Percentiles rank a stretch among this genome's conserved stretches.
These are phyloP conservation scores for Naganishia onofrii DNA, from an alignment of 768 basidiomycete genomes.

Conservation along the genomic window DNA sequence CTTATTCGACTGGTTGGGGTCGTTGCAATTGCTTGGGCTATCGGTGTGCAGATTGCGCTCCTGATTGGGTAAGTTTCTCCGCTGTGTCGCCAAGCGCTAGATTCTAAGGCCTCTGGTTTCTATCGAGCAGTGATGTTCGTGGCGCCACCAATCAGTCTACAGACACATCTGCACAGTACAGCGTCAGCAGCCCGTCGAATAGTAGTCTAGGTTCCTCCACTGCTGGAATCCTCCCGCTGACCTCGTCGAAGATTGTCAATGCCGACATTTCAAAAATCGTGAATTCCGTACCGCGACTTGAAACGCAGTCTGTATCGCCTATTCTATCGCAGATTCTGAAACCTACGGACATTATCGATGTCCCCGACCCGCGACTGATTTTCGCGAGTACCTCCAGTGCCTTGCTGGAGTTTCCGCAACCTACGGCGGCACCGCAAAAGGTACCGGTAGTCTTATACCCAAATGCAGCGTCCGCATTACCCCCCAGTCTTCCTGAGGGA, in stretches of 20 bases:
- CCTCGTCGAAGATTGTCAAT: background rate
- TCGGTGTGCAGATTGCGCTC: background rate
- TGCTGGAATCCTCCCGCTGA: background rate
- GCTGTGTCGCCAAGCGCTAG: background rate
- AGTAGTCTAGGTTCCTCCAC: background rate
- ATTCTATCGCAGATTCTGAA: background rate
- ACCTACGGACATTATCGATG: background rate
- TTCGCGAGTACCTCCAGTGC: background rate
- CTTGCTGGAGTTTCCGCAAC: background rate
- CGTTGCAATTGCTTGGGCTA: conserved; percentile 4
- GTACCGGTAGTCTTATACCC: background rate
- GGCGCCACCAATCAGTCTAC: background rate
- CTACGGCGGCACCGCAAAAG: background rate
- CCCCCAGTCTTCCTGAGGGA: background rate
- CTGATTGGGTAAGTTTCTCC: conserved; percentile 5
- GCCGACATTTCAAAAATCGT: background rate
- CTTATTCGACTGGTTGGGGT: conserved; percentile 5
- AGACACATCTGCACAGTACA: too few species aligned
- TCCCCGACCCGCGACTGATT: background rate
- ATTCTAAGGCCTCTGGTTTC: background rate
- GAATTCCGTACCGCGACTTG: too few species aligned
- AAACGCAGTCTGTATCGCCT: background rate
- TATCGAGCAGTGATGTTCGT: conserved; percentile 1
- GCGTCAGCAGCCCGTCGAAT: background rate
- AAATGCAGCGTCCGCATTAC: background rate